Percentiles rank a stretch among this genome's conserved stretches.
Conservation (phyloP, 768 basidiomycete species). For the Boletus rex-veris region DNA sequence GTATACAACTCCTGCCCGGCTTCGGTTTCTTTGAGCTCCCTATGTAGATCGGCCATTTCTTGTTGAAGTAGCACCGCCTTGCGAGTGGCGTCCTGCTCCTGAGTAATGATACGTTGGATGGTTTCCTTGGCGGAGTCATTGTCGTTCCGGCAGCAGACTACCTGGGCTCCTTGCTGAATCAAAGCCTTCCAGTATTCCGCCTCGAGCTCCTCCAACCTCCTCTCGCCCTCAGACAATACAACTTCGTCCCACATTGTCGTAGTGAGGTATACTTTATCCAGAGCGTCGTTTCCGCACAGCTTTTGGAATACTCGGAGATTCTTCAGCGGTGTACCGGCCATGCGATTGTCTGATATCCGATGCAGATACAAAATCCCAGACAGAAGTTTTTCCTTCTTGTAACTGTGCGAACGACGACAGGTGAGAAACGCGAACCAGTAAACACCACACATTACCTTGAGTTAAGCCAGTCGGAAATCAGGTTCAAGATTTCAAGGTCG, state of each 20-base stretch:
- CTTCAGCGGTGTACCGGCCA: too few relatives aligned
- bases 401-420: background rate
- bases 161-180: slow-evolving; percentile 9
- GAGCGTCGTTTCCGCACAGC: slow-evolving; percentile 27
- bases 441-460: background rate
- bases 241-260: too few relatives aligned
- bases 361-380: too few relatives aligned
- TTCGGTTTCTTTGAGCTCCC: slow-evolving; percentile 7
- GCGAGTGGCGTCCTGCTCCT: background rate
- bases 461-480: too few relatives aligned
- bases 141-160: slow-evolving; percentile 6
- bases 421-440: background rate
- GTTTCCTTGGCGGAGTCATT: slow-evolving; percentile 8
- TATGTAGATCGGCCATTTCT: slow-evolving; percentile 6
- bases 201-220: too few relatives aligned
- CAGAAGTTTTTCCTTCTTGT: background rate
- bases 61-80: slow-evolving; percentile 4
- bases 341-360: too few relatives aligned
- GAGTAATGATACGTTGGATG: slow-evolving; percentile 2
- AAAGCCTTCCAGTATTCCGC: slow-evolving; percentile 7
- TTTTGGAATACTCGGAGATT: slow-evolving; percentile 28
- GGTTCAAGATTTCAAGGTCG: too few relatives aligned
- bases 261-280: slow-evolving; percentile 31
- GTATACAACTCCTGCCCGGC: slow-evolving; percentile 7
- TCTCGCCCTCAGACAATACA: too few relatives aligned